Conservation (phyloP, 2,329 filamentous ascomycete species). For the Venturia oleaginea region DNA sequence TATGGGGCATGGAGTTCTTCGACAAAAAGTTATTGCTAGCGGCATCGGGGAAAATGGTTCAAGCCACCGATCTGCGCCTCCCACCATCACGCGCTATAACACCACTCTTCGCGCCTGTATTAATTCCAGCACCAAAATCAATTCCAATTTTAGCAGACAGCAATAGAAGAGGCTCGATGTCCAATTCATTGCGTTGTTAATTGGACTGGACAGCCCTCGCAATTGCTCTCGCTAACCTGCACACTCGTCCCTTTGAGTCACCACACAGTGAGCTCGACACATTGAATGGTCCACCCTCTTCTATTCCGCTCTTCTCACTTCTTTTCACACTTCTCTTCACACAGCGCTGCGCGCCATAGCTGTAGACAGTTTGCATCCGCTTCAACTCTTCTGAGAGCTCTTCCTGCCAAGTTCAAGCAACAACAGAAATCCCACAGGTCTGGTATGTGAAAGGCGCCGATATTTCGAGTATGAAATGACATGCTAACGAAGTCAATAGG, state of each 20-base stretch:
- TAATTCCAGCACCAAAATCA: not conserved
- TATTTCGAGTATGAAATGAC: not conserved
- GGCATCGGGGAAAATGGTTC: not conserved
- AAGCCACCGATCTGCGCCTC: not conserved
- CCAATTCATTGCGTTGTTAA: not conserved
- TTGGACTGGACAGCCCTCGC: not conserved
- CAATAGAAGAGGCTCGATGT: not conserved
- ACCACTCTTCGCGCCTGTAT: not conserved
- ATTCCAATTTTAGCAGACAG: not conserved
- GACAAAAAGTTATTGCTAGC: not conserved
- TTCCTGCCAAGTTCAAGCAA: not conserved
- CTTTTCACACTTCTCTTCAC: constrained; percentile 6
- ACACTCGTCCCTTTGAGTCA: not conserved
- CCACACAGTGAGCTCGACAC: not conserved
- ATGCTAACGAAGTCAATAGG: not conserved
- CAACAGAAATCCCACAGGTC: not conserved
- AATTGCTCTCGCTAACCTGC: not conserved
- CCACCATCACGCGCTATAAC: not conserved
- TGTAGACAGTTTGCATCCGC: constrained; percentile 1
- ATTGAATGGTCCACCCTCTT: constrained; percentile 7
- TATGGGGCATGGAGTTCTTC: not conserved
- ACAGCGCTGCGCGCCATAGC: constrained; percentile 3
- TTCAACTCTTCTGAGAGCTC: not conserved
- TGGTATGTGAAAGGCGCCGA: not conserved
- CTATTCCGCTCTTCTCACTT: not conserved